Percentiles rank a stretch among this genome's conserved stretches.
Evolutionary conservation across 78 protist species (phyloP).

Genomic region (Chrysochromulina parva): DNA sequence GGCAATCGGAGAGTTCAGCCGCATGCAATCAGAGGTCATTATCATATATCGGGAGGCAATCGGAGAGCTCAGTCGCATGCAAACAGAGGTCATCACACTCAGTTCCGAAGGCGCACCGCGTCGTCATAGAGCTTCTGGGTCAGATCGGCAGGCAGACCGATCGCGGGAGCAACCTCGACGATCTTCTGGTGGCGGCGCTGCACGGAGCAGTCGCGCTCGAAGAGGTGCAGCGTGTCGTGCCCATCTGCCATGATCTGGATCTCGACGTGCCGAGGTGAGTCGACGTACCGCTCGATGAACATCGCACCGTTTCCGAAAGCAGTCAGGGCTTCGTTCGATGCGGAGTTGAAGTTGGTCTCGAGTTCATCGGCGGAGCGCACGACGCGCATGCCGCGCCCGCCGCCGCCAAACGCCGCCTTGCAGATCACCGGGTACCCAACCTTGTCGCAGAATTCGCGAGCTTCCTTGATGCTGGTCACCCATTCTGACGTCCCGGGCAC

Average conservation of each 20-base stretch:
- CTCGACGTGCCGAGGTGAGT: slow-evolving; percentile 71
- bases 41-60: too few species aligned
- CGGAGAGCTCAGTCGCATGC: too few species aligned
- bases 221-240: slow-evolving; percentile 32
- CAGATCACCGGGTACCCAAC: slow-evolving; percentile 49
- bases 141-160: neutral
- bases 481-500: neutral
- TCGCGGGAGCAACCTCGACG: slow-evolving; percentile 62
- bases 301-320: slow-evolving; percentile 66
- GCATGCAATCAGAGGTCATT: too few species aligned
- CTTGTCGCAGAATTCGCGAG: slow-evolving; percentile 37
- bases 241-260: slow-evolving; percentile 44
- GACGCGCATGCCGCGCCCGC: slow-evolving; percentile 69
- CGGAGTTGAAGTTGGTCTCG: neutral
- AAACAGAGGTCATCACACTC: too few species aligned
- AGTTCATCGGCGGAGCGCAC: slow-evolving; percentile 27
- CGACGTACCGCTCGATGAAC: slow-evolving; percentile 45
- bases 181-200: slow-evolving; percentile 52
- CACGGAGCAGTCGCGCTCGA: slow-evolving; percentile 63
- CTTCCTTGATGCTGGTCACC: slow-evolving; percentile 12
- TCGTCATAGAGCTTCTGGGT: neutral
- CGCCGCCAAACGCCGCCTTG: slow-evolving; percentile 71
- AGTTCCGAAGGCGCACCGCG: too few species aligned
- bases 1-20: too few species aligned
- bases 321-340: slow-evolving; percentile 41